Evolutionary conservation across 169 alveolate species (phyloP).

Genomic region (Plasmodium gaboni): DNA sequence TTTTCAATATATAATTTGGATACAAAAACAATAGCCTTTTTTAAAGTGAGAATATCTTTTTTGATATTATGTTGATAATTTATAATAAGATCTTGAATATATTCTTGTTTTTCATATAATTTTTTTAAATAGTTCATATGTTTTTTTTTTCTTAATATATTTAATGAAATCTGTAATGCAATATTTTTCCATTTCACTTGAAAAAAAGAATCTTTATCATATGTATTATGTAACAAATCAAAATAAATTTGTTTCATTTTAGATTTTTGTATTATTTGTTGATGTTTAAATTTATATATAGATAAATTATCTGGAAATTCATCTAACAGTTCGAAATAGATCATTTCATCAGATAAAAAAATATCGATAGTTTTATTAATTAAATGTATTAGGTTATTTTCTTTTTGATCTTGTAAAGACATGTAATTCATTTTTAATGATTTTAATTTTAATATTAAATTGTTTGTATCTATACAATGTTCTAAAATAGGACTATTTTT

Average conservation of each 20-base stretch:
- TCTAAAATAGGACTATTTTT: slow-evolving; percentile 43
- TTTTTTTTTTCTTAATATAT: slow-evolving; percentile 76
- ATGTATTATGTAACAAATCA: background rate
- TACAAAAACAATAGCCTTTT: slow-evolving; percentile 72
- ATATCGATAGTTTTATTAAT: slow-evolving; percentile 31
- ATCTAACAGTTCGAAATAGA: slow-evolving; percentile 7
- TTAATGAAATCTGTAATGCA: slow-evolving; percentile 68
- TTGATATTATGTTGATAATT: slow-evolving; percentile 63
- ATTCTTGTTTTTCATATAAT: slow-evolving; percentile 80
- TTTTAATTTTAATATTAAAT: slow-evolving; percentile 28
- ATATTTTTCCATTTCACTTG: slow-evolving; percentile 75
- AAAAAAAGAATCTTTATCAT: slow-evolving; percentile 60
- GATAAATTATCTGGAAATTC: slow-evolving; percentile 48
- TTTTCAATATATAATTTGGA: slow-evolving; percentile 77
- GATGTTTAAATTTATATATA: slow-evolving; percentile 28
- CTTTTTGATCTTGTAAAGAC: slow-evolving; percentile 54
- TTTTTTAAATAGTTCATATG: slow-evolving; percentile 79
- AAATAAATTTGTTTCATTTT: background rate
- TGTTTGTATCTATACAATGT: slow-evolving; percentile 39
- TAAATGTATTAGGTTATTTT: slow-evolving; percentile 24
- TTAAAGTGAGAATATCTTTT: slow-evolving; percentile 66
- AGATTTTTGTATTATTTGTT: background rate
- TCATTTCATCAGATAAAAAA: slow-evolving; percentile 40
- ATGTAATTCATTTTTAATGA: slow-evolving; percentile 12
- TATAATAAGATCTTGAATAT: slow-evolving; percentile 77